Base-by-base conservation (phyloP, 225 moss, liverwort and hornwort genomes). In the Thuidium tamariscinum region DNA sequence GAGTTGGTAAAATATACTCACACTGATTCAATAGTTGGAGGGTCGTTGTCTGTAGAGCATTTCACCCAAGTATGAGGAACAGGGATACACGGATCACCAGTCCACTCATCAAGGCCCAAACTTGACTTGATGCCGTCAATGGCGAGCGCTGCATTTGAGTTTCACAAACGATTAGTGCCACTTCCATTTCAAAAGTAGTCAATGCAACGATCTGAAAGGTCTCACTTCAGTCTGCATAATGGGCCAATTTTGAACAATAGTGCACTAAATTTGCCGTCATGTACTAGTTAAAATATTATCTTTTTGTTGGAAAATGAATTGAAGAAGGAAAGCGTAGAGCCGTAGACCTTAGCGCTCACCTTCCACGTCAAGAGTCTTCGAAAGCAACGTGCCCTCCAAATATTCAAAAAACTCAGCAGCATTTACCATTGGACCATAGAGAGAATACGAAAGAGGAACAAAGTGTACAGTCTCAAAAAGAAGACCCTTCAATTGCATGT, bases 21-120 rank as follows among this genome's bases (percentile, higher is more conserved):
- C 89, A 89, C 68, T 52, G 44, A 29, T 42, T 69, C 78, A 63
- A 89, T 82, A 12, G 77, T 71, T 70, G 86, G 86, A 69, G 77
- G 76, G 42, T 27, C 23, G 42, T n/a, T n/a, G n/a, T 2, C 26
- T 48, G 36, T 9, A 36, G 76, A 84, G 83, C 89, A 89, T 27
- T n/a, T 41, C 66, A 86, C 61, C 88, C 87, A 89, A 56, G 87
- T 54, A 82, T 87, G 81, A 83, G 84, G 78, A 78, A 89, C 64
- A 66, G 89, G 91, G 41, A 84, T 27, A 34, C 87, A 88, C 17
- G 88, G 82, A 82, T 86, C 86, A 46, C 88, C 83, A 63, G 87
- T 87, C 89, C 84, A 89, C 29, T 68, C 34, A 16, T 4, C 20
- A 41, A 89, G 59, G 3, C 84, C 80, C 80, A 75, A 72, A 59